Conservation (phyloP, 148 eudicot species). For the Amaranthus cruentus region DNA sequence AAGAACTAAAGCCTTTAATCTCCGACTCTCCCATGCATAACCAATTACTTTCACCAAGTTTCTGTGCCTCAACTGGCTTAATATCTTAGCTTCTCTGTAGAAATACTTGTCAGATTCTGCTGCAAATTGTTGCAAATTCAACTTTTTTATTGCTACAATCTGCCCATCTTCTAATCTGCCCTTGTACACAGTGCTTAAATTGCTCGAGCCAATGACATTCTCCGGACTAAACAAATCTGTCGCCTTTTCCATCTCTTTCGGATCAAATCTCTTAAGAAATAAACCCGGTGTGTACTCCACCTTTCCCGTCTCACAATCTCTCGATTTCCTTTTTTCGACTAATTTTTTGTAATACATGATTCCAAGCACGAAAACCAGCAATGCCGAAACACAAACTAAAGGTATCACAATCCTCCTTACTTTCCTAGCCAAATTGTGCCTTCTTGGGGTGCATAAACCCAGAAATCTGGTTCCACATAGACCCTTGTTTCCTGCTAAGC, state of each 20-base stretch:
- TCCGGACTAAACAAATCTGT: constrained; percentile 53
- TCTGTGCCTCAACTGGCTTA: constrained; percentile 64
- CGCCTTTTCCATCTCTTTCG: constrained; percentile 53
- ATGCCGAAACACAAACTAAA: constrained; percentile 33
- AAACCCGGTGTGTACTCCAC: constrained; percentile 31
- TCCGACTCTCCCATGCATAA: constrained; percentile 86
- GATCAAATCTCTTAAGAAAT: constrained; percentile 51
- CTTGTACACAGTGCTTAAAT: constrained; percentile 76
- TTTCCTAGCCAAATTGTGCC: constrained; percentile 27
- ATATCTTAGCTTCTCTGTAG: constrained; percentile 59
- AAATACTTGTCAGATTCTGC: constrained; percentile 69
- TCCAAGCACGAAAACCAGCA: constrained; percentile 29
- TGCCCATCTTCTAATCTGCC: constrained; percentile 53
- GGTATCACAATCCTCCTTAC: constrained; percentile 37
- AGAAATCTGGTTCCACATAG: constrained; percentile 58
- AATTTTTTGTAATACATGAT: constrained; percentile 11
- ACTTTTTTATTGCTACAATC: constrained; percentile 58
- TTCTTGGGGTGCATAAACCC: constrained; percentile 33
- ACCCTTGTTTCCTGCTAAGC: constrained; percentile 58
- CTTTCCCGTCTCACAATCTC: constrained; percentile 31
- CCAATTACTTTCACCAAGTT: constrained; percentile 87
- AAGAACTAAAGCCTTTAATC: constrained; percentile 68
- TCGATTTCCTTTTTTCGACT: constrained; percentile 23
- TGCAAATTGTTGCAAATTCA: constrained; percentile 62
- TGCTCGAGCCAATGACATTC: constrained; percentile 57